Percentiles rank a stretch among this genome's conserved stretches.
Conservation (phyloP, 1,284 basidiomycete genomes). For the Austroboletus niveus region DNA sequence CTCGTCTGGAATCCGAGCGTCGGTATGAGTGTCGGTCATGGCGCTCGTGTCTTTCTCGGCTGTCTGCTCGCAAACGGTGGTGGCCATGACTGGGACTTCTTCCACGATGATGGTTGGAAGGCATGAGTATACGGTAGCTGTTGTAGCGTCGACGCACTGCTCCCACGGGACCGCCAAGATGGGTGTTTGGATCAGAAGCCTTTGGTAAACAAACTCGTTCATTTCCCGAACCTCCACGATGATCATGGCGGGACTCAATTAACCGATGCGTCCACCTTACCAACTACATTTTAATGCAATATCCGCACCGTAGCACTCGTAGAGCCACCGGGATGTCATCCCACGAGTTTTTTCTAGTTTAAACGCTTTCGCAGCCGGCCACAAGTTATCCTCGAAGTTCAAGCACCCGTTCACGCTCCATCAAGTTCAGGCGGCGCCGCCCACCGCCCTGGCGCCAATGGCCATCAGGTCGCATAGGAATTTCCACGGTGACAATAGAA, state of each 20-base stretch:
- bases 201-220: conserved; percentile 28
- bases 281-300: conserved; percentile 20
- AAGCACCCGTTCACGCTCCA: conserved; percentile 3
- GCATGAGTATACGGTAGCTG: conserved; percentile 12
- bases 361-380: conserved; percentile 19
- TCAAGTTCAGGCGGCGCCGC: conserved; percentile 4
- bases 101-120: conserved; percentile 19
- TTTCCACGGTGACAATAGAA: neutral
- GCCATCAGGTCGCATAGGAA: neutral
- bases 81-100: conserved; percentile 20
- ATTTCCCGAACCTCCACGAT: neutral
- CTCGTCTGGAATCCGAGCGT: conserved; percentile 11
- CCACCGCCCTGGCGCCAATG: conserved; percentile 4
- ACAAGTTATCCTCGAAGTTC: conserved; percentile 27
- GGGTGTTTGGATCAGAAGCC: conserved; percentile 29
- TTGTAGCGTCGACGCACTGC: neutral
- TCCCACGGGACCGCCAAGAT: neutral
- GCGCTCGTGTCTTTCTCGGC: conserved; percentile 14
- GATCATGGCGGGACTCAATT: conserved; percentile 13
- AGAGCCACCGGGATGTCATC: conserved; percentile 5
- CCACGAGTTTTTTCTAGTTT: conserved; percentile 15
- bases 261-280: conserved; percentile 14
- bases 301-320: conserved; percentile 26
- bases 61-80: conserved; percentile 8
- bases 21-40: conserved; percentile 18